A percentile compares a stretch with the other conserved stretches of the same genome.
Evolutionary conservation across 306 rosid species (phyloP).

Genomic region (Alnus glutinosa): DNA sequence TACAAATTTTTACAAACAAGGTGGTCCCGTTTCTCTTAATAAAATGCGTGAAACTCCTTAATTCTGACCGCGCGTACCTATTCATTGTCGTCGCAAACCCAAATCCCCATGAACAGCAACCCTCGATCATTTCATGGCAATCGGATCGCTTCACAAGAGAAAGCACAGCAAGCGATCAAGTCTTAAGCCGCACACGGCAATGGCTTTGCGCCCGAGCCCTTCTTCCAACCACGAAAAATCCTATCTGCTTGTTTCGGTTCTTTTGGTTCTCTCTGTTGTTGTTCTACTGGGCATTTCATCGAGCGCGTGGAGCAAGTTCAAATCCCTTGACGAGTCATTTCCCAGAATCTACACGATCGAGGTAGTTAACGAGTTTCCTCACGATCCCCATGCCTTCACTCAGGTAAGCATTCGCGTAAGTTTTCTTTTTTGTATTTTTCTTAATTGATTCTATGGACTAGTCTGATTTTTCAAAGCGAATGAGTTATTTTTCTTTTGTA

Average conservation of each 20-base stretch:
- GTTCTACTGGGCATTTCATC: constrained; percentile 49
- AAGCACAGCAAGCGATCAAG: constrained; percentile 39
- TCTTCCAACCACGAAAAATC: constrained; percentile 4
- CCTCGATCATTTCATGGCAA: constrained; percentile 41
- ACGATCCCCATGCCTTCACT: constrained; percentile 84
- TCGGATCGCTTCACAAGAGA: constrained; percentile 48
- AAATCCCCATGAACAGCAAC: constrained; percentile 21
- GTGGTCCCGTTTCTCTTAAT: too few relatives aligned
- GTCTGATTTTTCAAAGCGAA: background rate
- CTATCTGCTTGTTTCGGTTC: constrained; percentile 33
- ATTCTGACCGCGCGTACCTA: too few relatives aligned
- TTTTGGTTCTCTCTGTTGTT: constrained; percentile 34
- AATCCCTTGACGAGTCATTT: background rate
- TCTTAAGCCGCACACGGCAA: constrained; percentile 29
- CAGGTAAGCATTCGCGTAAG: constrained; percentile 47
- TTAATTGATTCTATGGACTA: background rate
- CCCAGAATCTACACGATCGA: constrained; percentile 41
- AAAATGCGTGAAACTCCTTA: too few relatives aligned
- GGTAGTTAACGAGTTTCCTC: constrained; percentile 81
- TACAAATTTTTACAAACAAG: too few relatives aligned
- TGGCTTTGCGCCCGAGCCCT: constrained; percentile 46
- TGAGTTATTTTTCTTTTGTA: background rate
- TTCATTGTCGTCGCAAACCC: too few relatives aligned
- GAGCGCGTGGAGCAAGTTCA: constrained; percentile 30
- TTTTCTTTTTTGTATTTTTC: too few relatives aligned